Percentiles rank a stretch among this genome's conserved stretches.
Conservation (phyloP, 2,329 filamentous ascomycete genomes). For the Bipolaris victoriae region DNA sequence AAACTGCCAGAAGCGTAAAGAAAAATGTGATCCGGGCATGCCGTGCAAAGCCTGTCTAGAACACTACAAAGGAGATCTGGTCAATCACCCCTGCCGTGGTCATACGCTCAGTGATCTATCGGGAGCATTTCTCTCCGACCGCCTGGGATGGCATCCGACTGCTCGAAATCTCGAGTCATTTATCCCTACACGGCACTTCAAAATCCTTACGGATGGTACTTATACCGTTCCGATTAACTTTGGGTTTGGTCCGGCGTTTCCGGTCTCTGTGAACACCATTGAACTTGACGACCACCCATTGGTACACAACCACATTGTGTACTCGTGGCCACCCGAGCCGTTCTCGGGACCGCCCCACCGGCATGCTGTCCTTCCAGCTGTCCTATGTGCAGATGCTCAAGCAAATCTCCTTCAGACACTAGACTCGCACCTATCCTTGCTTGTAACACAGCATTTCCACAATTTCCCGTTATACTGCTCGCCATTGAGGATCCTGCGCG, state of each 20-base stretch:
- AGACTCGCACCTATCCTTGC: constrained; percentile 40
- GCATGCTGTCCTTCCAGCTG: constrained; percentile 45
- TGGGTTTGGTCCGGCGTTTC: constrained; percentile 42
- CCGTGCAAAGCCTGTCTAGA: constrained; percentile 49
- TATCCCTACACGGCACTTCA: constrained; percentile 25
- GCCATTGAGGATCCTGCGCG: constrained; percentile 40
- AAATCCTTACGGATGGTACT: constrained; percentile 21
- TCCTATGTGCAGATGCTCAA: constrained; percentile 32
- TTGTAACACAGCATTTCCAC: constrained; percentile 44
- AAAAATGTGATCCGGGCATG: constrained; percentile 49
- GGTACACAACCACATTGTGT: constrained; percentile 46
- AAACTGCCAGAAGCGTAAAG: constrained; percentile 46
- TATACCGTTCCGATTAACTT: constrained; percentile 43
- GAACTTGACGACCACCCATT: constrained; percentile 27
- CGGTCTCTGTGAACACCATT: constrained; percentile 35
- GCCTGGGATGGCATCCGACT: constrained; percentile 47
- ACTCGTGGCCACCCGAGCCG: constrained; percentile 43
- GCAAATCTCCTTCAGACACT: constrained; percentile 29
- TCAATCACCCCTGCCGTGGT: constrained; percentile 47
- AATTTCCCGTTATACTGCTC: constrained; percentile 46
- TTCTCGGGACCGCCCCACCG: constrained; percentile 22
- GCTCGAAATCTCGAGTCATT: constrained; percentile 36
- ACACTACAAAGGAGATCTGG: constrained; percentile 46
- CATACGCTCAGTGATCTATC: constrained; percentile 38
- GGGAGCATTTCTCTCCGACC: constrained; percentile 38